Conservation (phyloP, 1,284 basidiomycete species). For the Cutaneotrichosporon cavernicola region DNA sequence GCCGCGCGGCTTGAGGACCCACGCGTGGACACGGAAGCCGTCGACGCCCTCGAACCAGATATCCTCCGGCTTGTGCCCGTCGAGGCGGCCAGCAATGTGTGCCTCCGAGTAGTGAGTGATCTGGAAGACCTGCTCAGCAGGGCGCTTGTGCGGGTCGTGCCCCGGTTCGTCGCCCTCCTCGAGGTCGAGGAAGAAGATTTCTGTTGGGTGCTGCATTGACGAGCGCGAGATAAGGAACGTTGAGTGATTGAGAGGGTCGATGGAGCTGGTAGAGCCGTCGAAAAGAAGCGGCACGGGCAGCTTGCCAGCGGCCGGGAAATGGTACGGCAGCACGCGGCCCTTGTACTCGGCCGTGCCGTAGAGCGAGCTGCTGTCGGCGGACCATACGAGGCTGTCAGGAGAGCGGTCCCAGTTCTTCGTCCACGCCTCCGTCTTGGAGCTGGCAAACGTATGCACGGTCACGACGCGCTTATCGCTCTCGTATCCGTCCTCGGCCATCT, state of each 20-base stretch:
- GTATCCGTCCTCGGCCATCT: slow-evolving; percentile 80
- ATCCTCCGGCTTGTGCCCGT: slow-evolving; percentile 66
- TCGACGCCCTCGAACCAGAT: slow-evolving; percentile 81
- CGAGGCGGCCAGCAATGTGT: slow-evolving; percentile 55
- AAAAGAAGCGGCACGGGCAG: slow-evolving; percentile 45
- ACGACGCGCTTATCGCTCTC: slow-evolving; percentile 67
- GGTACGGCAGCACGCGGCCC: slow-evolving; percentile 56
- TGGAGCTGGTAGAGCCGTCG: slow-evolving; percentile 36
- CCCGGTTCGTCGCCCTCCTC: slow-evolving; percentile 32
- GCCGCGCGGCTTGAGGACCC: slow-evolving; percentile 73
- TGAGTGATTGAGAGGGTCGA: slow-evolving; percentile 19
- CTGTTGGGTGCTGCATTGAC: slow-evolving; percentile 29
- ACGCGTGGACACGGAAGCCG: slow-evolving; percentile 72
- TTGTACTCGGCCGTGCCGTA: slow-evolving; percentile 73
- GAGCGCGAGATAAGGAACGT: slow-evolving; percentile 30
- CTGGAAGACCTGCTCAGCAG: slow-evolving; percentile 60
- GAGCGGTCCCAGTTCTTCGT: slow-evolving; percentile 82
- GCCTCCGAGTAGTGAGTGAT: slow-evolving; percentile 58
- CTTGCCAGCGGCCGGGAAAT: slow-evolving; percentile 37
- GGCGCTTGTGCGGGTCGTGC: slow-evolving; percentile 42
- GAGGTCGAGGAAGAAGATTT: slow-evolving; percentile 46
- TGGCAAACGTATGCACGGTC: slow-evolving; percentile 64
- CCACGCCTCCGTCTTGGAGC: slow-evolving; percentile 31
- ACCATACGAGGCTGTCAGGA: slow-evolving; percentile 67
- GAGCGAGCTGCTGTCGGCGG: slow-evolving; percentile 65